Evolutionary conservation across 108 stramenopile species (phyloP).

Genomic region (Mediolabrus comicus): DNA sequence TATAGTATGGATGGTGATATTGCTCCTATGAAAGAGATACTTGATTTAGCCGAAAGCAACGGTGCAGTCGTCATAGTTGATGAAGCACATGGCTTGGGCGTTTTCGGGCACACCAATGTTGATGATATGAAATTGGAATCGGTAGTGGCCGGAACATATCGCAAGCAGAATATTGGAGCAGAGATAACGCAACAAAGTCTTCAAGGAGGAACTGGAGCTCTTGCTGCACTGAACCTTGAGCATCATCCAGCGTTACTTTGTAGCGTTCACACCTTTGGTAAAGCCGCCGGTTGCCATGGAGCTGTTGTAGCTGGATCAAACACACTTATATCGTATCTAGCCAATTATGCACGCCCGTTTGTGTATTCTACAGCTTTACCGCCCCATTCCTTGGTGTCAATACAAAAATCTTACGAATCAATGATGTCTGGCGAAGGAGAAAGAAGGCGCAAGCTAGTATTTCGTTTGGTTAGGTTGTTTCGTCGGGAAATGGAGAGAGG

Average conservation of each 20-base stretch:
- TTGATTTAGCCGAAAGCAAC: slow-evolving; percentile 56
- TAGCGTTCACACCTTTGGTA: slow-evolving; percentile 94
- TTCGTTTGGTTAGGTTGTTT: slow-evolving; percentile 40
- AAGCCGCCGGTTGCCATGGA: slow-evolving; percentile 96
- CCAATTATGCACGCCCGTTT: slow-evolving; percentile 94
- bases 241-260: slow-evolving; percentile 81
- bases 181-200: not conserved
- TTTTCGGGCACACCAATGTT: slow-evolving; percentile 65
- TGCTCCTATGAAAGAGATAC: slow-evolving; percentile 81
- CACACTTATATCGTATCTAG: slow-evolving; percentile 71
- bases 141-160: not conserved
- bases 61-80: slow-evolving; percentile 82
- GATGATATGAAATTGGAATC: slow-evolving; percentile 26
- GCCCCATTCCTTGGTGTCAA: slow-evolving; percentile 76
- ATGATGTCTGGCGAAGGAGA: slow-evolving; percentile 63
- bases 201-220: slow-evolving; percentile 72
- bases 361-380: slow-evolving; percentile 94
- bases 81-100: slow-evolving; percentile 89
- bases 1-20: slow-evolving; percentile 98
- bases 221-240: slow-evolving; percentile 70
- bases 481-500: slow-evolving; percentile 27
- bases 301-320: slow-evolving; percentile 77
- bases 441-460: slow-evolving; percentile 47
- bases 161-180: not conserved
- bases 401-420: slow-evolving; percentile 77